Evolutionary conservation across 2,329 filamentous ascomycete genomes (phyloP).

Genomic region (Colletotrichum sublineola): DNA sequence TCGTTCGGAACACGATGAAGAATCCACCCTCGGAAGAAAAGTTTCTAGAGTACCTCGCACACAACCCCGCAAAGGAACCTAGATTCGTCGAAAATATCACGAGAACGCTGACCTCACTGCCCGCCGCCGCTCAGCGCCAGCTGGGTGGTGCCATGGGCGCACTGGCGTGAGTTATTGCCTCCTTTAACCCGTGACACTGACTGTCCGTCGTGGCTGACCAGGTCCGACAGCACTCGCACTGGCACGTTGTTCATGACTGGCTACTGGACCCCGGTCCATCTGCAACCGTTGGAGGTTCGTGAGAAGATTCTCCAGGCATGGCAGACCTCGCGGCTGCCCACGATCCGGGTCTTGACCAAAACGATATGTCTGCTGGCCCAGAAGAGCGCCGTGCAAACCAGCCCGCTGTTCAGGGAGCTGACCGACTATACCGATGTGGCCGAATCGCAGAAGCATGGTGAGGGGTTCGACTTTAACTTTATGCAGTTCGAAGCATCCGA

Average conservation of each 20-base stretch:
- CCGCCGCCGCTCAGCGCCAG: slow-evolving; percentile 50
- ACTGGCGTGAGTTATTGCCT: slow-evolving; percentile 57
- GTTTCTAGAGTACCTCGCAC: slow-evolving; percentile 66
- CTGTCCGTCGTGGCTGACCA: slow-evolving; percentile 2
- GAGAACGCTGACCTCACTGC: slow-evolving; percentile 55
- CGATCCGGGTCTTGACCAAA: slow-evolving; percentile 68
- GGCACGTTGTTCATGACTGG: slow-evolving; percentile 77
- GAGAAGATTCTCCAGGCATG: slow-evolving; percentile 74
- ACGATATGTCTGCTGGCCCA: slow-evolving; percentile 68
- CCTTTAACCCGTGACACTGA: not conserved
- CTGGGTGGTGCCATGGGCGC: slow-evolving; percentile 57
- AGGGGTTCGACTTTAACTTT: slow-evolving; percentile 70
- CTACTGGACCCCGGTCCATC: slow-evolving; percentile 71
- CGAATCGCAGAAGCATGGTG: slow-evolving; percentile 61
- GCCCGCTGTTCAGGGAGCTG: slow-evolving; percentile 66
- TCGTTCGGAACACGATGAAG: slow-evolving; percentile 52
- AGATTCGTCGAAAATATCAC: slow-evolving; percentile 65
- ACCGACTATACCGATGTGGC: slow-evolving; percentile 71
- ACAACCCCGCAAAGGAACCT: slow-evolving; percentile 64
- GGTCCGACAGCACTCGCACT: slow-evolving; percentile 65
- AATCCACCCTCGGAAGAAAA: slow-evolving; percentile 57
- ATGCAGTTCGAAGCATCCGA: slow-evolving; percentile 64
- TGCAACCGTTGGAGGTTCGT: slow-evolving; percentile 71
- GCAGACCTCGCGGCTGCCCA: slow-evolving; percentile 67
- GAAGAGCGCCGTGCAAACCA: slow-evolving; percentile 67